These are phyloP conservation scores for Glarea lozoyensis DNA, from an alignment of 495 filamentous ascomycete species.

Conservation along the genomic window DNA sequence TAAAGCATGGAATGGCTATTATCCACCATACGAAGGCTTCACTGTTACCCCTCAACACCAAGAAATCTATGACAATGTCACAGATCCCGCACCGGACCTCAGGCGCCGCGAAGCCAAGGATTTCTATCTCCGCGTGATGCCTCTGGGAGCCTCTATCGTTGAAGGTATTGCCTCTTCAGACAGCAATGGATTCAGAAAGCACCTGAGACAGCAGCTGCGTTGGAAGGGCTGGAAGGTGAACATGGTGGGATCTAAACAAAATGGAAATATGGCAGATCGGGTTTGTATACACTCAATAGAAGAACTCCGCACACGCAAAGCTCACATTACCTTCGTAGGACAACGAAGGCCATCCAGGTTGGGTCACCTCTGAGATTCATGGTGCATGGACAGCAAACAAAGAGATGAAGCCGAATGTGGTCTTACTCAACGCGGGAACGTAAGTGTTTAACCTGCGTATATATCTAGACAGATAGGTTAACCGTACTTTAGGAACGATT, in stretches of 20 bases:
- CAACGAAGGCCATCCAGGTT: conserved; percentile 26
- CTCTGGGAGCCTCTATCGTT: conserved; percentile 49
- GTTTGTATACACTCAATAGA: too few species aligned
- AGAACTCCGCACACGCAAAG: too few species aligned
- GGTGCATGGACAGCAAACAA: conserved; percentile 21
- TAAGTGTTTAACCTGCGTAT: conserved; percentile 29
- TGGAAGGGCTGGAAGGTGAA: conserved; percentile 30
- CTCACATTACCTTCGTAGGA: too few species aligned
- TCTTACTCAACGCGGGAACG: conserved; percentile 33
- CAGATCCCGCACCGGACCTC: too few species aligned
- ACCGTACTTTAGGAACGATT: too few species aligned
- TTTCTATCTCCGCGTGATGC: conserved; percentile 38
- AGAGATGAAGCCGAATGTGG: conserved; percentile 29
- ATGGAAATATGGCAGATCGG: conserved; percentile 25
- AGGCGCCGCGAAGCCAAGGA: neutral
- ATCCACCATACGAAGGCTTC: too few species aligned
- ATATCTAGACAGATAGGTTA: too few species aligned
- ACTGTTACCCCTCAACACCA: too few species aligned
- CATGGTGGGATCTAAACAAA: conserved; percentile 30
- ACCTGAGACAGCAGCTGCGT: conserved; percentile 30
- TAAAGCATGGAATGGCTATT: too few species aligned
- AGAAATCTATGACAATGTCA: too few species aligned
- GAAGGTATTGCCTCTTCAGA: conserved; percentile 31
- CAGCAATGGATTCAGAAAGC: conserved; percentile 32
- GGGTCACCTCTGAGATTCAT: conserved; percentile 25